These are phyloP conservation scores for Cutaneotrichosporon sp. DNA, from an alignment of 1,284 basidiomycete species.

Conservation along the genomic window DNA sequence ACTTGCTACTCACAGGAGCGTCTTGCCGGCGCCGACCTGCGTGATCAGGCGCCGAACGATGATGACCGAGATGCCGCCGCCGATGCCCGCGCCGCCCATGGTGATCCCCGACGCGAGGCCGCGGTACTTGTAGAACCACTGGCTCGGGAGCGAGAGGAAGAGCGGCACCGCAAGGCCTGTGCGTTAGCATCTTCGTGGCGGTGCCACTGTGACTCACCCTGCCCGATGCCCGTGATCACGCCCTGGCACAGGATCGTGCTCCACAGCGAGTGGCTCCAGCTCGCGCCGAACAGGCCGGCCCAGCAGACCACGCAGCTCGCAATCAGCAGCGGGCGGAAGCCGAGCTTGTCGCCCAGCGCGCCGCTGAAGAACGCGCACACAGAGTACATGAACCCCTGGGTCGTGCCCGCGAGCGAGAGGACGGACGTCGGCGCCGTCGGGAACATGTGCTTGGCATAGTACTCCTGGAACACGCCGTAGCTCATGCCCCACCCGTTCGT, in stretches of 20 bases:
- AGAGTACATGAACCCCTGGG: conserved; percentile 13
- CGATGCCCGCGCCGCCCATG: conserved; percentile 42
- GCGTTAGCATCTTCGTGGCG: not conserved
- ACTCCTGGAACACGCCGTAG: conserved; percentile 41
- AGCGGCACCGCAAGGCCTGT: conserved; percentile 36
- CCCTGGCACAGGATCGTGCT: conserved; percentile 27
- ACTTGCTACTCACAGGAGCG: conserved; percentile 32
- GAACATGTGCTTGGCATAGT: conserved; percentile 31
- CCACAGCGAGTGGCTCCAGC: conserved; percentile 16
- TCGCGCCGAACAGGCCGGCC: conserved; percentile 26
- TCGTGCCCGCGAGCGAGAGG: conserved; percentile 22
- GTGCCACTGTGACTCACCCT: conserved; percentile 2
- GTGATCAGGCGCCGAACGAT: conserved; percentile 34
- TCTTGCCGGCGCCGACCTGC: conserved; percentile 32
- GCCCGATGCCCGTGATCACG: conserved; percentile 33
- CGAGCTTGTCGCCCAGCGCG: conserved; percentile 22
- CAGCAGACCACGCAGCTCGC: conserved; percentile 29
- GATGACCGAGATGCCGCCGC: conserved; percentile 32
- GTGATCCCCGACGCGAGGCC: conserved; percentile 42
- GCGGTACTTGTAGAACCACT: conserved; percentile 44
- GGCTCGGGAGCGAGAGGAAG: conserved; percentile 45
- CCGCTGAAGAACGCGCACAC: conserved; percentile 17
- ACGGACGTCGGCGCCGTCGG: conserved; percentile 25
- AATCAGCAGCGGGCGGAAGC: conserved; percentile 36
- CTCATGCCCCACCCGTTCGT: conserved; percentile 39